Evolutionary conservation across 768 basidiomycete genomes (phyloP).

Genomic region (Russula vinacea): DNA sequence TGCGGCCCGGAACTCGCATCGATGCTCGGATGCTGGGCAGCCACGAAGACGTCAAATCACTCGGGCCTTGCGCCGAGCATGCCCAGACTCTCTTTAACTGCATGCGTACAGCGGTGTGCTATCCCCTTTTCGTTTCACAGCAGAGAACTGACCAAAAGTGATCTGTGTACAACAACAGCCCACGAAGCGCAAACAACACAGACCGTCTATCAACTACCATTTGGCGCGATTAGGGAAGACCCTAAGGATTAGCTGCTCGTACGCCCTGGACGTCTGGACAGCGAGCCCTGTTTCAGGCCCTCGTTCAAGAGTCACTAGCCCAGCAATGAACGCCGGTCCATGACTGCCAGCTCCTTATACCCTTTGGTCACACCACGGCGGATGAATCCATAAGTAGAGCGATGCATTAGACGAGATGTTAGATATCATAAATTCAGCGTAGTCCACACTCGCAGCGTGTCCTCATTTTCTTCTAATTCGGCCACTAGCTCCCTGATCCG

Average conservation of each 20-base stretch:
- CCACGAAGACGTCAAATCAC: constrained; percentile 58
- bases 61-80: constrained; percentile 52
- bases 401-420: neutral
- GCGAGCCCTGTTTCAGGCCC: neutral
- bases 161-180: constrained; percentile 48
- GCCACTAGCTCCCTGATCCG: constrained; percentile 21
- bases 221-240: constrained; percentile 75
- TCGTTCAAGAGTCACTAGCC: neutral
- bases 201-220: constrained; percentile 86
- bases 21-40: constrained; percentile 89
- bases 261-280: too few relatives aligned
- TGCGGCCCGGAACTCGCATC: constrained; percentile 67
- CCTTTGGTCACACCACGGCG: neutral
- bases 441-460: constrained; percentile 30
- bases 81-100: constrained; percentile 68
- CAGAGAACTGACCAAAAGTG: constrained; percentile 15
- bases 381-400: neutral
- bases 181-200: constrained; percentile 60
- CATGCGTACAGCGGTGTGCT: constrained; percentile 78
- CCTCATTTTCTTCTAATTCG: constrained; percentile 28
- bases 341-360: neutral
- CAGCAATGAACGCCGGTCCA: neutral
- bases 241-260: constrained; percentile 43
- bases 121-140: neutral
- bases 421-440: constrained; percentile 22